phyloP scores from a whole-genome alignment of 345 rosid genomes.

The Eucalyptus microcorys region DNA sequence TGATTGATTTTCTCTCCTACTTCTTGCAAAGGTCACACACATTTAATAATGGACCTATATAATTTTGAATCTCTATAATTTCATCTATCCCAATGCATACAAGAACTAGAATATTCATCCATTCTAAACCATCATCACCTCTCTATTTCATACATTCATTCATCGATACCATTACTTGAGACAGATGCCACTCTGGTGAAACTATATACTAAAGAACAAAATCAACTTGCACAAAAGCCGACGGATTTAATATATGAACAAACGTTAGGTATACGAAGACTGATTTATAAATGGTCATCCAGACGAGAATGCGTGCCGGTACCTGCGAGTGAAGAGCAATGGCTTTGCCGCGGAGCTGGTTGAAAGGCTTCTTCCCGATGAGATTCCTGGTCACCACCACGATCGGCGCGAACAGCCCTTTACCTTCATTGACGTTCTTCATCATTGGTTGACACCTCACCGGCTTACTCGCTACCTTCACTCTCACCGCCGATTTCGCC shows the following conservation, averaged over 20 bases:
- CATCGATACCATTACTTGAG: neutral
- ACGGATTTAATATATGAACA: neutral
- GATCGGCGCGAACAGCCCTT: slow-evolving; percentile 77
- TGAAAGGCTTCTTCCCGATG: slow-evolving; percentile 79
- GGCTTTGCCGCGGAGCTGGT: slow-evolving; percentile 94
- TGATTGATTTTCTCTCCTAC: neutral
- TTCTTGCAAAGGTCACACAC: neutral
- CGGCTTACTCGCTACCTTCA: slow-evolving; percentile 26
- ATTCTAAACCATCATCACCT: accelerated
- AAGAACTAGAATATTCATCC: neutral
- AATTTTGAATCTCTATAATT: neutral
- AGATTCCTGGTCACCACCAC: slow-evolving; percentile 65
- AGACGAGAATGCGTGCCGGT: neutral
- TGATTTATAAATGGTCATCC: neutral
- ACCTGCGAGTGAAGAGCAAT: slow-evolving; percentile 98
- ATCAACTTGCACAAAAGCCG: neutral
- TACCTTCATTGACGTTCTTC: slow-evolving; percentile 94
- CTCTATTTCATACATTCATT: neutral
- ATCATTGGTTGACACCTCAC: slow-evolving; percentile 45
- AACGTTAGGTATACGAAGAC: neutral
- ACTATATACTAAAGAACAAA: neutral
- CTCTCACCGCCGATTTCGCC: slow-evolving; percentile 20
- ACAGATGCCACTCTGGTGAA: neutral
- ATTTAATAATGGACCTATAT: neutral
- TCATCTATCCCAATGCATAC: neutral